Evolutionary conservation across 352 stramenopile species (phyloP).

Genomic region (Phytophthora uliginosa): DNA sequence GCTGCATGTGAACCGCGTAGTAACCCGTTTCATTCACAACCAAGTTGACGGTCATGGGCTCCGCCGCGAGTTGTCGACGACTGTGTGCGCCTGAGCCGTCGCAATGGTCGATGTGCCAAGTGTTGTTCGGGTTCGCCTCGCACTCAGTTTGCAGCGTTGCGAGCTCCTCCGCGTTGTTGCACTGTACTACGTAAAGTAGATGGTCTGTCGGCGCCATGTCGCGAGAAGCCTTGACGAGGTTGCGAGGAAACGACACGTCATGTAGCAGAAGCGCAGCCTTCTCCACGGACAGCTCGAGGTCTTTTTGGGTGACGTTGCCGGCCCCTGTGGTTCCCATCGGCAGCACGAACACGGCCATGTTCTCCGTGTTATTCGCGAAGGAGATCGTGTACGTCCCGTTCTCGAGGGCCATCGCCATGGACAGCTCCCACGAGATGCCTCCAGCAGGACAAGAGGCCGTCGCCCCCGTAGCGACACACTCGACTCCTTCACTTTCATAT

Average conservation of each 20-base stretch:
- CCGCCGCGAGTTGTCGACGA: slow-evolving; percentile 34
- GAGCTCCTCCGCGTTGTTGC: slow-evolving; percentile 59
- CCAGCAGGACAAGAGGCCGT: slow-evolving; percentile 39
- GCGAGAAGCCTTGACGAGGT: slow-evolving; percentile 49
- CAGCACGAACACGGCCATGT: slow-evolving; percentile 57
- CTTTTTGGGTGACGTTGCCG: slow-evolving; percentile 26
- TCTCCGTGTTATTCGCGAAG: slow-evolving; percentile 52
- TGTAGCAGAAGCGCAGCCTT: slow-evolving; percentile 37
- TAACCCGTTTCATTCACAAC: slow-evolving; percentile 39
- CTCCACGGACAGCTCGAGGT: slow-evolving; percentile 37
- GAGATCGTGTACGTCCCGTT: slow-evolving; percentile 56
- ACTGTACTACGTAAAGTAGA: slow-evolving; percentile 56
- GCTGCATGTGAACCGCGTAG: slow-evolving; percentile 61
- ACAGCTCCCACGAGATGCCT: slow-evolving; percentile 54
- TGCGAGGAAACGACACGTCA: slow-evolving; percentile 52
- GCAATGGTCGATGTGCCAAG: slow-evolving; percentile 64
- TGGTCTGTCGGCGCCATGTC: slow-evolving; percentile 51
- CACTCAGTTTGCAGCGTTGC: slow-evolving; percentile 44
- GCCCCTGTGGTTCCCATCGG: slow-evolving; percentile 35
- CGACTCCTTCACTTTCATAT: slow-evolving; percentile 50
- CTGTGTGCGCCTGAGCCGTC: slow-evolving; percentile 45
- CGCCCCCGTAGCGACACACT: slow-evolving; percentile 40
- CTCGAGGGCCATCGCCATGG: slow-evolving; percentile 52
- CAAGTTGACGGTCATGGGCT: slow-evolving; percentile 53
- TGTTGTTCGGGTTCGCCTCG: slow-evolving; percentile 47